Evolutionary conservation across 1,284 basidiomycete species (phyloP).

Genomic region (Cryptococcus wingfieldii): DNA sequence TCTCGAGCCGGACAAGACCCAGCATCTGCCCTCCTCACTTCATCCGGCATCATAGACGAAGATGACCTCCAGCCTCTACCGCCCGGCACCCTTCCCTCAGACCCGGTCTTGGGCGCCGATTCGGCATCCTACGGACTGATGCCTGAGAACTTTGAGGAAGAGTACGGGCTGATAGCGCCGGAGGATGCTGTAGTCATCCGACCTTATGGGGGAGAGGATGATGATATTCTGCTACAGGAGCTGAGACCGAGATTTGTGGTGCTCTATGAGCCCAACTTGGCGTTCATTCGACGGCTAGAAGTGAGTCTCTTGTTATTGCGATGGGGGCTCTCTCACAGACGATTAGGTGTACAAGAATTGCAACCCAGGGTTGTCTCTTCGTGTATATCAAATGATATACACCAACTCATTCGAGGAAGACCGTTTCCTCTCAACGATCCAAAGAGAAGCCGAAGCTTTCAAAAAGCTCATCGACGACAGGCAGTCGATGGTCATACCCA

Average conservation of each 20-base stretch:
- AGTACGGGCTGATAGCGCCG: conserved; percentile 76
- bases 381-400: conserved; percentile 96
- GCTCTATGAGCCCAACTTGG: conserved; percentile 91
- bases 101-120: conserved; percentile 1
- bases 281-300: conserved; percentile 89
- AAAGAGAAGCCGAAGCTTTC: conserved; percentile 91
- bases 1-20: conserved; percentile 10
- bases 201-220: conserved; percentile 85
- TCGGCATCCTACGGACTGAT: conserved; percentile 25
- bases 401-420: conserved; percentile 91
- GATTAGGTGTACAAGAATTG: conserved; percentile 76
- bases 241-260: conserved; percentile 86
- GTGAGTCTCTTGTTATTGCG: conserved; percentile 50
- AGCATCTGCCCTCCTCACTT: conserved; percentile 20
- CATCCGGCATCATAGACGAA: conserved; percentile 38
- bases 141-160: conserved; percentile 62
- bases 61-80: conserved; percentile 22
- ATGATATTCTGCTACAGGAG: conserved; percentile 84
- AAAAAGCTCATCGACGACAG: conserved; percentile 89
- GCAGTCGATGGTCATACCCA: conserved; percentile 86
- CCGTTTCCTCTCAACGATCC: conserved; percentile 81
- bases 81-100: background rate
- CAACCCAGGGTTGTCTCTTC: conserved; percentile 71
- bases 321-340: background rate
- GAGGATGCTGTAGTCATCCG: conserved; percentile 81